These are phyloP conservation scores for Fraxinus xanthoxyloides DNA, from an alignment of 305 asterid species.

Conservation along the genomic window DNA sequence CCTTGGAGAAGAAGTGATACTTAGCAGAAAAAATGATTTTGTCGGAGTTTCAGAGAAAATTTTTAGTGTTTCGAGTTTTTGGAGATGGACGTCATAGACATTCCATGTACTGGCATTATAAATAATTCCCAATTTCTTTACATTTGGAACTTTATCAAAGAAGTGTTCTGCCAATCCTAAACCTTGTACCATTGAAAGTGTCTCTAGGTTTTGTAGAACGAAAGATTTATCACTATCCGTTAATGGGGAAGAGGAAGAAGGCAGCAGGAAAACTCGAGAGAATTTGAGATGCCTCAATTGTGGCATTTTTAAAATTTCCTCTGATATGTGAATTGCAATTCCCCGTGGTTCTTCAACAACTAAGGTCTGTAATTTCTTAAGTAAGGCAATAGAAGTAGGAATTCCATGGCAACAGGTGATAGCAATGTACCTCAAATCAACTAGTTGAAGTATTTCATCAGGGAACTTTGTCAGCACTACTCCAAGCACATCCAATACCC, in stretches of 20 bases:
- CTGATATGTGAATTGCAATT: background rate
- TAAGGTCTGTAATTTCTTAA: conserved; percentile 25
- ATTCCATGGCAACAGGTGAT: background rate
- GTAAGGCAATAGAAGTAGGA: background rate
- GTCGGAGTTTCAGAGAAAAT: background rate
- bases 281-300: conserved; percentile 2
- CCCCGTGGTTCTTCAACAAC: background rate
- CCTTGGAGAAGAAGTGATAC: background rate
- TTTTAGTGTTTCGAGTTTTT: background rate
- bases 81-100: background rate
- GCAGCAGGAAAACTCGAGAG: background rate
- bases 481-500: conserved; percentile 1
- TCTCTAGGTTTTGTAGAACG: background rate
- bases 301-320: conserved; percentile 2
- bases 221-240: background rate
- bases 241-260: background rate
- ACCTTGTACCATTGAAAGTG: background rate
- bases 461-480: background rate
- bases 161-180: background rate
- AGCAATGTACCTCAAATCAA: conserved; percentile 17
- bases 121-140: background rate
- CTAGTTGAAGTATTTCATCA: background rate
- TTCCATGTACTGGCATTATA: background rate
- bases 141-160: background rate
- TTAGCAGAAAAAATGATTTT: background rate